Conservation (phyloP, 192 early-diverging fungal genomes). For the Gamsiella multidivaricata region DNA sequence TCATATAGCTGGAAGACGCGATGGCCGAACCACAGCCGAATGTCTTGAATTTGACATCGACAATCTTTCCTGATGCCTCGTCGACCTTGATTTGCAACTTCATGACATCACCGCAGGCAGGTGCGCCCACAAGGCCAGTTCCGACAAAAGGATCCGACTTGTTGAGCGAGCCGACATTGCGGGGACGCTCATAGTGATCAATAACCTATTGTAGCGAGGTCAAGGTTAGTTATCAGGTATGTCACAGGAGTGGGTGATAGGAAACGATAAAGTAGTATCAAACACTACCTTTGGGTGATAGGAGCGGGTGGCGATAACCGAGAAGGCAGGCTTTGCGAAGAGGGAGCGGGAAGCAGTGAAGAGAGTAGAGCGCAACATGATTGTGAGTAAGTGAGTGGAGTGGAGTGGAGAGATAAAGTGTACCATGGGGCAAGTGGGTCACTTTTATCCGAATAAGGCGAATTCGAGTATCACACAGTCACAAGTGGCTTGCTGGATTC, state of each 20-base stretch:
- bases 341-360: constrained; percentile 35
- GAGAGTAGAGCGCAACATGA: constrained; percentile 43
- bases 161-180: constrained; percentile 94
- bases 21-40: constrained; percentile 99
- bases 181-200: constrained; percentile 96
- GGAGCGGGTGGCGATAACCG: constrained; percentile 36
- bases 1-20: constrained; percentile 90
- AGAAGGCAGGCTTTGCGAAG: constrained; percentile 41
- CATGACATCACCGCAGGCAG: constrained; percentile 92
- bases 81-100: constrained; percentile 97
- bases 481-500: too few relatives aligned
- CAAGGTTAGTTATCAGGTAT: neutral
- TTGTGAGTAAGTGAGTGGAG: neutral
- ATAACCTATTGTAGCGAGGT: constrained; percentile 73
- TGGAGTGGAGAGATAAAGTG: neutral
- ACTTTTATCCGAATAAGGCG: neutral
- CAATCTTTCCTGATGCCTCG: constrained; percentile 88
- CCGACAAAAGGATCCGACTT: constrained; percentile 91
- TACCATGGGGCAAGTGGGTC: too few relatives aligned
- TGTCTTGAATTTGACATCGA: constrained; percentile 98
- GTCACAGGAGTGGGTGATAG: neutral
- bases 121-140: constrained; percentile 94
- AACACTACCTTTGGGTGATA: constrained; percentile 53
- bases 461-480: neutral
- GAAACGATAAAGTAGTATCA: neutral